Conservation (phyloP, 345 rosid species). For the Aegle marmelos region DNA sequence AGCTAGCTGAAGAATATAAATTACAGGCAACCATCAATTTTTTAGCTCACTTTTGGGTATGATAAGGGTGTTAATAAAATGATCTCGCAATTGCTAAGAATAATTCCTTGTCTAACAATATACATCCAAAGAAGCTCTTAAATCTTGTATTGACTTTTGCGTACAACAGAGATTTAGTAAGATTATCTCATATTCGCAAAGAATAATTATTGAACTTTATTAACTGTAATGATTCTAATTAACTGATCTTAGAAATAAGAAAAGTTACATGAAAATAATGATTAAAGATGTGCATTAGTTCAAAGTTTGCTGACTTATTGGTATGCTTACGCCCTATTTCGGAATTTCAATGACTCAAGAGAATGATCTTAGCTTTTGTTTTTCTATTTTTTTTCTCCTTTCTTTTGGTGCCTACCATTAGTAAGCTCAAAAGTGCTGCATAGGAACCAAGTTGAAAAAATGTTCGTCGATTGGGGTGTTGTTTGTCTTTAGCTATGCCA, state of each 20-base stretch:
- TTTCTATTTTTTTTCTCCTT: neutral
- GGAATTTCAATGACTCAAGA: neutral
- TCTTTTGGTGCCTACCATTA: neutral
- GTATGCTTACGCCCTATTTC: neutral
- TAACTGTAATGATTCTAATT: no score
- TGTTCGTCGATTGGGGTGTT: constrained; percentile 6
- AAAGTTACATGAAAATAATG: neutral
- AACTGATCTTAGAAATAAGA: neutral
- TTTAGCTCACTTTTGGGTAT: accelerated
- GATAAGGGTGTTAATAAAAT: no score
- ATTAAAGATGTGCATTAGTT: no score
- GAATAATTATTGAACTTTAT: no score
- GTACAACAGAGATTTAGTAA: accelerated
- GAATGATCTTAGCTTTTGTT: neutral
- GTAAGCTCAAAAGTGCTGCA: constrained; percentile 3
- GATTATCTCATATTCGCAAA: no score
- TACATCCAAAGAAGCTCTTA: no score
- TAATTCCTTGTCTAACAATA: accelerated
- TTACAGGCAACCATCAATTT: no score
- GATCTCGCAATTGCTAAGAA: no score
- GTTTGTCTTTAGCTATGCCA: constrained; percentile 13
- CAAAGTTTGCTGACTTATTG: neutral
- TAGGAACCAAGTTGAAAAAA: neutral
- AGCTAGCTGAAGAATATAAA: no score
- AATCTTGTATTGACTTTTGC: no score